Evolutionary conservation across 2,329 filamentous ascomycete species (phyloP).

Genomic region (Macroventuria anomochaeta): DNA sequence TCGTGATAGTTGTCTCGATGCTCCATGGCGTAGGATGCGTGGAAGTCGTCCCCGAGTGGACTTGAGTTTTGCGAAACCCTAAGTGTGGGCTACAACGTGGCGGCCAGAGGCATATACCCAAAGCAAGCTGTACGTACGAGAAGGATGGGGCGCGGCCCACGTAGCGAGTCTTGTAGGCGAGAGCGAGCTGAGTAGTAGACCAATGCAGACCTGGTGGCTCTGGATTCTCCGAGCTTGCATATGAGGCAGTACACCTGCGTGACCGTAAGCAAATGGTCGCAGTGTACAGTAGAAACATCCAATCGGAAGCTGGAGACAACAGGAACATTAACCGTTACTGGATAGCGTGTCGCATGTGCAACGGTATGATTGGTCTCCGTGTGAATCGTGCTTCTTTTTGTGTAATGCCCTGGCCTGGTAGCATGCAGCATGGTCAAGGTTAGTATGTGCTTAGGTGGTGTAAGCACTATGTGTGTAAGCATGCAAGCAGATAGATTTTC

Average conservation of each 20-base stretch:
- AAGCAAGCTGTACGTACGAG: background rate
- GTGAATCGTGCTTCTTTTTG: background rate
- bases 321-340: background rate
- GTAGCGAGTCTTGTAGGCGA: constrained; percentile 10
- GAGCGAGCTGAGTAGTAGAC: constrained; percentile 22
- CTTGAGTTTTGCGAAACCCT: background rate
- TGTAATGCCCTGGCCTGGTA: constrained; percentile 1
- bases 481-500: background rate
- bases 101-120: constrained; percentile 2
- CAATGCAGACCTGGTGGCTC: constrained; percentile 13
- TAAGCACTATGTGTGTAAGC: constrained; percentile 5
- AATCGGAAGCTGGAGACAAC: constrained; percentile 12
- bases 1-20: constrained; percentile 4
- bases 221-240: constrained; percentile 15
- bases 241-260: constrained; percentile 18
- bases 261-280: constrained; percentile 24
- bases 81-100: background rate
- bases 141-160: constrained; percentile 4
- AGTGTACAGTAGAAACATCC: constrained; percentile 14
- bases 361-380: background rate
- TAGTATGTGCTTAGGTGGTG: background rate
- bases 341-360: constrained; percentile 2
- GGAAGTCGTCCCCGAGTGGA: background rate
- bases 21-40: constrained; percentile 1
- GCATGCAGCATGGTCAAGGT: background rate